Base-by-base conservation (phyloP, 164 flowering plant genomes). In the Magnolia kwangsiensis region DNA sequence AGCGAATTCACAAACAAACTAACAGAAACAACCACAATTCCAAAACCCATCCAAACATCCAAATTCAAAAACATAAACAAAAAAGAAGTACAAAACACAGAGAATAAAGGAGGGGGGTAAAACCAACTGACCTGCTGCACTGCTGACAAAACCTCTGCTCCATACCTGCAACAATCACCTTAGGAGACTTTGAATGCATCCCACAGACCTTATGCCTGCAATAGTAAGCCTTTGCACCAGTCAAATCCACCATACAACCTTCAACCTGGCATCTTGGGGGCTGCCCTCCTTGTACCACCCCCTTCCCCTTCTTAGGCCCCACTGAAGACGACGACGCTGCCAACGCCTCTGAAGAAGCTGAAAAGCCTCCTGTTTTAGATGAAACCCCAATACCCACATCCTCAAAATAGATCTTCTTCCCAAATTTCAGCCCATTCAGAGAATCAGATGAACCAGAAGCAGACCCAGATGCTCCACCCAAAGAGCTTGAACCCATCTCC, bases 141-240 rank as follows among this genome's bases (percentile, higher is more conserved):
- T 92, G 97, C 78, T 92, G 97, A 81, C 94, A 92, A 80, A 92
- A 92, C 82, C 97, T 85, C 83, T 92, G 94, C 77, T 92, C 88
- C 65, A 88, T 24, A 20, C 97, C 95, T 23, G 79, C 85, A 75
- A 91, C 97, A 81, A 84, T 80, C 50, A 95, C 98, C 69, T 72
- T 84, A 10, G 94, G 84, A 49, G 92, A 84, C 81, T 92, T 95
- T 2, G 98, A 95, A 75, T 95, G 98, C 85, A 85, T 80, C 16
- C 86, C 85, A 83, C 98, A 95, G 13, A 95, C 98, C 80, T 90
- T 95, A 73, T 95, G 98, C 91, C 92, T 92, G 2, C 95, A 89
- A 82, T 92, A 95, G 82, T 95, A 95, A 85, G 94, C 85, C 80
- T 92, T 95, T 14, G 84, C 90, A 84, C 86, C 91, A 79, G 88